Base-by-base conservation (phyloP, 2,329 filamentous ascomycete genomes). In the Alternaria sp. region DNA sequence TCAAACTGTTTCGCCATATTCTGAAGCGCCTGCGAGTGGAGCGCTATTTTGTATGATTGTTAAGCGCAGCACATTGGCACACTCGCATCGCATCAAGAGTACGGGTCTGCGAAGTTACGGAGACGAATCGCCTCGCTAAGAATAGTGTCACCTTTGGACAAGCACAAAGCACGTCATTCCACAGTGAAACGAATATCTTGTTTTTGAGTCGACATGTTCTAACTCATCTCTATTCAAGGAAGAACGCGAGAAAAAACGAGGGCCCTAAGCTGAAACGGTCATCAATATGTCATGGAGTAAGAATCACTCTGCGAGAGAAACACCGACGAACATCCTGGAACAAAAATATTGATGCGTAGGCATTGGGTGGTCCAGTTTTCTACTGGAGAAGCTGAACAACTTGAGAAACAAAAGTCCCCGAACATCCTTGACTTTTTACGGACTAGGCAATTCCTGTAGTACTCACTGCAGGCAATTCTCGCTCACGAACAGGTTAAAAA, bases 251-350 rank as follows among this genome's bases (percentile, higher is more conserved):
- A 13, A n/a, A 39, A 9, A 28, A 33, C 1, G 23, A 5, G 11
- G 41, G 42, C n/a, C 33, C 24, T 14, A 24, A 49, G 13, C 28
- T 55, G 5, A 60, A 49, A 29, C 61, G 1, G 54, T 63, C 3
- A 51, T 63, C 14, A 63, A 60, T n/a, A 56, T 63, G 48, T 60
- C 61, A 11, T 60, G 57, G 48, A 57, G 57, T 60, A 31, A 51
- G 55, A n/a, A 40, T 2, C 23, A 17, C 17, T 17, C 17, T 17
- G 17, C 17, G 17, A 17, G 17, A 17, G 17, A 17, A 17, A 17
- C 17, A 2, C 17, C 17, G 17, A 17, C 17, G 17, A 17, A 2
- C 2, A 17, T 17, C 17, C 17, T 17, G 17, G 17, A 17, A 17
- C 17, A 17, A 17, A 17, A 17, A 17, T 2, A 17, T 1, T 17